Conservation (phyloP, 805 yeast genomes). For the Metschnikowia vanudenii region DNA sequence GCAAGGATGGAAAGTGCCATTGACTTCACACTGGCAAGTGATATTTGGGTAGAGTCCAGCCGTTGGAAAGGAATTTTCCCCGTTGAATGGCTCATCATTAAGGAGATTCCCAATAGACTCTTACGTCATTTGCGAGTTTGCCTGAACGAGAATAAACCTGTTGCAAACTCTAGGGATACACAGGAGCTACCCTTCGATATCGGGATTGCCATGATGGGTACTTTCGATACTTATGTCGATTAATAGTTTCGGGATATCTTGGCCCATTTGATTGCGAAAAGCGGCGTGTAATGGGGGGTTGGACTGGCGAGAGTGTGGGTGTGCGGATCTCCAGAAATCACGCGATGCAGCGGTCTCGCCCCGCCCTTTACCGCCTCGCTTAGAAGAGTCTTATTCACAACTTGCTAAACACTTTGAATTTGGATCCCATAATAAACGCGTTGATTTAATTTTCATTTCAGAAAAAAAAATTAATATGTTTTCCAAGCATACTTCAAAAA, state of each 20-base stretch:
- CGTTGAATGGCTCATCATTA: slow-evolving; percentile 51
- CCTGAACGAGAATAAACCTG: slow-evolving; percentile 48
- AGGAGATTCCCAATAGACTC: slow-evolving; percentile 49
- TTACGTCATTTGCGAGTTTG: slow-evolving; percentile 47
- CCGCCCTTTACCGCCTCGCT: neutral
- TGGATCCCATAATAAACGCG: neutral
- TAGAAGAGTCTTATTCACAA: neutral
- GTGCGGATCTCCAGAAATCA: slow-evolving; percentile 6
- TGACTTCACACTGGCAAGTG: slow-evolving; percentile 37
- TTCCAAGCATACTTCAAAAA: neutral
- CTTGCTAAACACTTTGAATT: neutral
- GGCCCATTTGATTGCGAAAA: neutral
- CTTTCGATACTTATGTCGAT: slow-evolving; percentile 28
- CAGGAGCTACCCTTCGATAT: slow-evolving; percentile 53
- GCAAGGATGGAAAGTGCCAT: slow-evolving; percentile 47
- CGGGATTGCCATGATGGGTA: slow-evolving; percentile 47
- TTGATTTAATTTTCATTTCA: neutral
- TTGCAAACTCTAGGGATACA: slow-evolving; percentile 60
- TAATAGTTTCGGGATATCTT: neutral
- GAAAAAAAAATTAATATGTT: neutral
- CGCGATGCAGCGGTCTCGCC: slow-evolving; percentile 1
- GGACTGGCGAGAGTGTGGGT: neutral
- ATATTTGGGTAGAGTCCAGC: slow-evolving; percentile 47
- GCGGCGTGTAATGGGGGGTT: neutral
- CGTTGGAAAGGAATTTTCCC: slow-evolving; percentile 55